phyloP scores from a whole-genome alignment of 257 asterid species.

The Petrea volubilis region DNA sequence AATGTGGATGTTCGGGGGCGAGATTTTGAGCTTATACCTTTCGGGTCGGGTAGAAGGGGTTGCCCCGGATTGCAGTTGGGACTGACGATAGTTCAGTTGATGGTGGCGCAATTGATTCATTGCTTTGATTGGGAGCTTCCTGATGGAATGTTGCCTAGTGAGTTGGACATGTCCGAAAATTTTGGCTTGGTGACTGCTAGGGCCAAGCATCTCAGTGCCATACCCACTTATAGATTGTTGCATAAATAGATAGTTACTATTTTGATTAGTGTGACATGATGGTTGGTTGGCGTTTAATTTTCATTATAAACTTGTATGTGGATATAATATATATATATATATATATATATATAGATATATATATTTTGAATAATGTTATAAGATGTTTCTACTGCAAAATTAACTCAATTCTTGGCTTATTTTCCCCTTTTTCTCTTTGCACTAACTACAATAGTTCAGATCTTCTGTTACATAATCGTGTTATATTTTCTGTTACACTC shows the following conservation, averaged over 20 bases:
- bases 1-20: slow-evolving; percentile 30
- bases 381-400: no score
- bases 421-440: no score
- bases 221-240: slow-evolving; percentile 11
- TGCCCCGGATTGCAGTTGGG: slow-evolving; percentile 43
- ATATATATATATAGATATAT: no score
- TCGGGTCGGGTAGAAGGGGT: slow-evolving; percentile 38
- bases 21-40: slow-evolving; percentile 34
- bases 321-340: no score
- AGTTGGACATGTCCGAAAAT: slow-evolving; percentile 29
- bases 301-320: no score
- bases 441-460: no score
- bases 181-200: slow-evolving; percentile 27
- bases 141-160: slow-evolving; percentile 6
- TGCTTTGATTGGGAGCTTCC: slow-evolving; percentile 39
- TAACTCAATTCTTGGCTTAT: no score
- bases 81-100: slow-evolving; percentile 8
- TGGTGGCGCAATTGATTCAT: slow-evolving; percentile 41
- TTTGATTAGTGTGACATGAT: neutral
- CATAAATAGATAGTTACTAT: neutral
- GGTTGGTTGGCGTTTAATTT: neutral
- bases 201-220: slow-evolving; percentile 24
- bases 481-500: no score
- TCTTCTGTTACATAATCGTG: no score
- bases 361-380: no score